Evolutionary conservation across 345 rosid genomes (phyloP).

Genomic region (Cardamine chenopodiifolia): DNA sequence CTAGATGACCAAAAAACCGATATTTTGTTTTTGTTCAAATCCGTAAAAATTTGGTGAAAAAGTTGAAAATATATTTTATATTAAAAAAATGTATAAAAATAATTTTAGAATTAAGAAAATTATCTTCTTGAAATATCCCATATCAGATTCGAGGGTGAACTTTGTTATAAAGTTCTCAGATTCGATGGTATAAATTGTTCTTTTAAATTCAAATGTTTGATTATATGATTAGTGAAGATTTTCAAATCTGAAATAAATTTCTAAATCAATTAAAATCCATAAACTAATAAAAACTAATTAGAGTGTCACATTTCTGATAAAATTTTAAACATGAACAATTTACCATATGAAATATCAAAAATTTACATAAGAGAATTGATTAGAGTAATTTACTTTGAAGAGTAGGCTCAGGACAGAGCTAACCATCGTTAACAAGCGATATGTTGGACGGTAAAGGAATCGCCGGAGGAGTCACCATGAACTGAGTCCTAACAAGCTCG

Average conservation of each 20-base stretch:
- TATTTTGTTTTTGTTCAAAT: neutral
- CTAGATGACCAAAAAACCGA: neutral
- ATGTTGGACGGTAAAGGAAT: slow-evolving; percentile 72
- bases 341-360: neutral
- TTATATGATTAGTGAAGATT: neutral
- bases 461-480: slow-evolving; percentile 61
- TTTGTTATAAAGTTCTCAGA: neutral
- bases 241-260: neutral
- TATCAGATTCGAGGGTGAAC: neutral
- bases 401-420: slow-evolving; percentile 57
- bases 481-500: slow-evolving; percentile 79
- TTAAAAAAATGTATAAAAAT: neutral
- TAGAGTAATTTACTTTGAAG: slow-evolving; percentile 31
- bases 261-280: neutral
- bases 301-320: neutral
- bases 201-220: neutral
- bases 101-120: neutral
- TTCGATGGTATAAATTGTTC: neutral
- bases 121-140: neutral
- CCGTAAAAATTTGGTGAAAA: neutral
- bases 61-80: too few species aligned
- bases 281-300: neutral
- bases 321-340: neutral
- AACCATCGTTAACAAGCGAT: slow-evolving; percentile 85
- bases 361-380: neutral